A percentile compares a stretch with the other conserved stretches of the same genome.
Evolutionary conservation across 2,329 filamentous ascomycete genomes (phyloP).

Genomic region (Penicillium sumatraense): DNA sequence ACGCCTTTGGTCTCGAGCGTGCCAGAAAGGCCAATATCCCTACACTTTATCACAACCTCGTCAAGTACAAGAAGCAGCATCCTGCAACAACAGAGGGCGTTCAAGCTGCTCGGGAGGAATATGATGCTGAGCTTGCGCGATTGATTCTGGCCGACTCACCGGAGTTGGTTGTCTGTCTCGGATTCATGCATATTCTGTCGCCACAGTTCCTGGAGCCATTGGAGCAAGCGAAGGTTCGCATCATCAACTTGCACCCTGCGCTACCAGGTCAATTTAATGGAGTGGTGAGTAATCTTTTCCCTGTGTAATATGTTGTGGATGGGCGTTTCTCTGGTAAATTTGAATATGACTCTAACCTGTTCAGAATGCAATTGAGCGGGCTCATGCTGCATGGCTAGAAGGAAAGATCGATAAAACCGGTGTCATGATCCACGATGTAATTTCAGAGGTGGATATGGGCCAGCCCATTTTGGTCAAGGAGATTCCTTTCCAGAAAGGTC

Average conservation of each 20-base stretch:
- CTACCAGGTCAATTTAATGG: constrained; percentile 77
- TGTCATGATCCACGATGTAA: constrained; percentile 88
- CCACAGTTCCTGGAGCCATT: constrained; percentile 72
- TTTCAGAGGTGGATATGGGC: constrained; percentile 78
- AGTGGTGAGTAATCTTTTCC: constrained; percentile 46
- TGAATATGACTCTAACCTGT: constrained; percentile 2
- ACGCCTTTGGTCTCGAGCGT: constrained; percentile 67
- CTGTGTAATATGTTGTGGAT: no score
- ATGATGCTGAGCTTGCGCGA: constrained; percentile 75
- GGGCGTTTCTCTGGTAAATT: neutral
- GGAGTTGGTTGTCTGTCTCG: constrained; percentile 78
- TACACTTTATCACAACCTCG: constrained; percentile 79
- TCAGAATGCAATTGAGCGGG: constrained; percentile 72
- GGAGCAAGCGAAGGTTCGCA: constrained; percentile 62
- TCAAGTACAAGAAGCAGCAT: constrained; percentile 74
- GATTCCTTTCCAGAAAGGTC: constrained; percentile 64
- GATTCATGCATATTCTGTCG: constrained; percentile 86
- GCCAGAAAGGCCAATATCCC: constrained; percentile 67
- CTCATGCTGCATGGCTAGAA: constrained; percentile 72
- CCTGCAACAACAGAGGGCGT: constrained; percentile 57
- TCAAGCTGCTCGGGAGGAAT: constrained; percentile 63
- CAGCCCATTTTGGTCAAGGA: constrained; percentile 72
- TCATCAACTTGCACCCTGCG: constrained; percentile 84
- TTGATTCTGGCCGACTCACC: constrained; percentile 69
- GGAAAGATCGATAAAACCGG: constrained; percentile 72